Conservation (phyloP, 1,284 basidiomycete genomes). For the Rhodotorula glutinis region DNA sequence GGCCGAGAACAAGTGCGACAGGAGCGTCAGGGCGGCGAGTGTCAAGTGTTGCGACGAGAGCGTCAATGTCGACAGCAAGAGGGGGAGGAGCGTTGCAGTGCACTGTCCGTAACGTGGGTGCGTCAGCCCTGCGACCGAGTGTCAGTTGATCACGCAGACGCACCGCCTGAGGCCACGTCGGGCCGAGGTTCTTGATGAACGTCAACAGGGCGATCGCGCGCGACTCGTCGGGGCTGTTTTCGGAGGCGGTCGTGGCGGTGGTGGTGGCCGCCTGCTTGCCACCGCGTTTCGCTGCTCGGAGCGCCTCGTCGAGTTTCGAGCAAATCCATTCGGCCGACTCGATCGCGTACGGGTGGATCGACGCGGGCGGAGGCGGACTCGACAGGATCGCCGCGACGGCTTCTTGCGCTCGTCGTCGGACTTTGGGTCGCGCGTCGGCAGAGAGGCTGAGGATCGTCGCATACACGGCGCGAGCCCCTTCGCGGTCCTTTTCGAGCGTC, state of each 20-base stretch:
- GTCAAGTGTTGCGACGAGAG: conserved; percentile 39
- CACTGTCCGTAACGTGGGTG: conserved; percentile 5
- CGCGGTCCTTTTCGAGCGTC: conserved; percentile 59
- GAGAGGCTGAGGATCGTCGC: conserved; percentile 75
- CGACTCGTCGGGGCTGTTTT: conserved; percentile 56
- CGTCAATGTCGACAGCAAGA: conserved; percentile 59
- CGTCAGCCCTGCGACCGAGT: neutral
- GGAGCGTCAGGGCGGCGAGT: conserved; percentile 38
- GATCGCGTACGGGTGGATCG: conserved; percentile 78
- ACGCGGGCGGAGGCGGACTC: conserved; percentile 69
- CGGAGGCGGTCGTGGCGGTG: conserved; percentile 45
- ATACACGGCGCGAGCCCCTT: conserved; percentile 68
- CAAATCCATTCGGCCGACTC: conserved; percentile 76
- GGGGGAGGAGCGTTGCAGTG: conserved; percentile 64
- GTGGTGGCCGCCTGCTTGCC: conserved; percentile 60
- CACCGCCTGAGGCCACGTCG: conserved; percentile 62
- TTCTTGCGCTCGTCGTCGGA: conserved; percentile 85
- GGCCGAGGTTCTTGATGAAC: conserved; percentile 61
- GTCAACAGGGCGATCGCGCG: conserved; percentile 76
- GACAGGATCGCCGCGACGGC: conserved; percentile 71
- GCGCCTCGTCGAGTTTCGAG: conserved; percentile 64
- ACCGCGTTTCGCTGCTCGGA: conserved; percentile 62
- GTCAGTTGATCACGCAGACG: conserved; percentile 30
- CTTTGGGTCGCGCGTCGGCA: conserved; percentile 87
- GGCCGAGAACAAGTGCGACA: conserved; percentile 41